Evolutionary conservation across 2,329 filamentous ascomycete genomes (phyloP).

Genomic region (Plenodomus biglobosus): DNA sequence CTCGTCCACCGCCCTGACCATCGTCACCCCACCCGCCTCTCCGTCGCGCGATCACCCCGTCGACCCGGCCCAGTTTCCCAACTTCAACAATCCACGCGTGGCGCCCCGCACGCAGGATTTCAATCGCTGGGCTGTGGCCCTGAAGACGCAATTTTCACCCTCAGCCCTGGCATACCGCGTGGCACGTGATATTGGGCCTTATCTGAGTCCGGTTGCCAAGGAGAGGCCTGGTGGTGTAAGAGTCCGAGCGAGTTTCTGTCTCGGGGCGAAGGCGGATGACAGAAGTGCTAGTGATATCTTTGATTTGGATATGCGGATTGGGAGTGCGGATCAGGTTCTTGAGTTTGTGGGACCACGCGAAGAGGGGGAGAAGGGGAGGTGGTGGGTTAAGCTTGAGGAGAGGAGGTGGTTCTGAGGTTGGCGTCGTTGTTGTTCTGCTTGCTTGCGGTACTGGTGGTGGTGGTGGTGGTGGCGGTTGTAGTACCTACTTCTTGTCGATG

Average conservation of each 20-base stretch:
- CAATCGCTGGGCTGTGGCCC: slow-evolving; percentile 47
- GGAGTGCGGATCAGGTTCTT: slow-evolving; percentile 43
- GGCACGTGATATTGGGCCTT: slow-evolving; percentile 44
- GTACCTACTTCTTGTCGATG: no score
- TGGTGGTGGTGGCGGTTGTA: no score
- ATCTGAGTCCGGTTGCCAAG: slow-evolving; percentile 47
- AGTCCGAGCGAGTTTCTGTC: slow-evolving; percentile 50
- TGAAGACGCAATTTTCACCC: slow-evolving; percentile 46
- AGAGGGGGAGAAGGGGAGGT: slow-evolving; percentile 46
- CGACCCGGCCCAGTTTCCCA: slow-evolving; percentile 33
- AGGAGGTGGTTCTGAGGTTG: slow-evolving; percentile 48
- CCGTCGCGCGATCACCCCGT: slow-evolving; percentile 25
- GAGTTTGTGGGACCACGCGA: slow-evolving; percentile 49
- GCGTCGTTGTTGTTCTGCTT: no score
- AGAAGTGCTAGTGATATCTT: slow-evolving; percentile 46
- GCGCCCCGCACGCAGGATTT: slow-evolving; percentile 24
- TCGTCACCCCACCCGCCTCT: slow-evolving; percentile 34
- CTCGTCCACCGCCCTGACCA: slow-evolving; percentile 43
- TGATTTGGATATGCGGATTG: slow-evolving; percentile 50
- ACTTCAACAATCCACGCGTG: slow-evolving; percentile 14
- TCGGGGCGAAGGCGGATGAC: slow-evolving; percentile 37
- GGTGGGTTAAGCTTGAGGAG: slow-evolving; percentile 47
- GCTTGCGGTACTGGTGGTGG: no score
- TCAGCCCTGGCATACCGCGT: slow-evolving; percentile 47
- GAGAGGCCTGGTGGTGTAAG: slow-evolving; percentile 44